Evolutionary conservation across 495 filamentous ascomycete species (phyloP), one percentile per base, ranked within the genome.

Genomic region (Podospora appendiculata): DNA sequence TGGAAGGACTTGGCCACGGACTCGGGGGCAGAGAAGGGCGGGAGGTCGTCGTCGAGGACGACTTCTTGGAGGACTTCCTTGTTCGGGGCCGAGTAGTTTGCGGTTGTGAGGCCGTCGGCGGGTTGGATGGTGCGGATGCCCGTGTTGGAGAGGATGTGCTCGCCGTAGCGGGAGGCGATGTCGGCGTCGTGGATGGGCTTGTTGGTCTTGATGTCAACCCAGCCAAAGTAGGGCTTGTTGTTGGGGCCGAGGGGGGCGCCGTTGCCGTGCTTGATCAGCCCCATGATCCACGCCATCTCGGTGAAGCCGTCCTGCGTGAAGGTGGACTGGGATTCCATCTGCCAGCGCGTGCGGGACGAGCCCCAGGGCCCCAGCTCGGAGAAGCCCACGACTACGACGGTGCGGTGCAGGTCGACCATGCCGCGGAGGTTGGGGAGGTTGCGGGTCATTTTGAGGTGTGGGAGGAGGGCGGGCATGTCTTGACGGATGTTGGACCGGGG

Each of bases 281-380:
- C 90, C 91, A 95, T 96, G 58, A 95, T 87, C 90, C 90, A 96
- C 16, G 90, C 89, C 91, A 96, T 94, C 67, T 96, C 91, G 50
- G 95, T 82, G 58, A 89, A 95, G 4, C 90, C 91, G 64, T 95
- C 90, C 14, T 93, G 81, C 10, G 89, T 93, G 71, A 96, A 94
- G 56, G 89, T 75, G 57, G 90, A 90, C 55, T 87, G 79, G 17
- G 89, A 86, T 68, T 96, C 90, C 89, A 95, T 95, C 69, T 96
- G 88, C 90, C 90, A 96, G 39, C 90, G 81, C 43, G 90, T 95
- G 53, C 91, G 81, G 1, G 91, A 87, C 68, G 93, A 95, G 70
- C 90, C 90, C 89, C 88, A 95, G 0, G 91, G 90, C 16, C 91
- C 89, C 51, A 95, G 79, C 67, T 96, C 90, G 25, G 90, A 76